Conservation (phyloP, 2,329 filamentous ascomycete genomes). For the Acrocalymma vagum region DNA sequence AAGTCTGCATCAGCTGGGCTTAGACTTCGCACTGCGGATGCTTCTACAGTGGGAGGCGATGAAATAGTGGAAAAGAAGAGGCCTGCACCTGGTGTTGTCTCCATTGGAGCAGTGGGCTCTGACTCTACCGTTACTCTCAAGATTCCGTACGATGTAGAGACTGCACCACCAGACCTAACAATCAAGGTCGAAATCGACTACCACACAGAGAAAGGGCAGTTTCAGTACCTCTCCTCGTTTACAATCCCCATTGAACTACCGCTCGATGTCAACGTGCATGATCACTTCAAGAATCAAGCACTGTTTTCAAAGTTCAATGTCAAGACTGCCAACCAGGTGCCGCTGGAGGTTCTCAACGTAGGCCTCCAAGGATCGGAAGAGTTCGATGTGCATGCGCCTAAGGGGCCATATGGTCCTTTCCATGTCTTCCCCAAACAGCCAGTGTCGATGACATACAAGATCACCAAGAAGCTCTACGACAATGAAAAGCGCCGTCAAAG, state of each 20-base stretch:
- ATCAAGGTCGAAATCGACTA: constrained; percentile 81
- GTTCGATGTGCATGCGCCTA: constrained; percentile 69
- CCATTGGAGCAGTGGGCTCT: constrained; percentile 54
- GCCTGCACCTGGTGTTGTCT: constrained; percentile 56
- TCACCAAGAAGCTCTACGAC: constrained; percentile 63
- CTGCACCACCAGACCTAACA: constrained; percentile 74
- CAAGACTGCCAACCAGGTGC: constrained; percentile 78
- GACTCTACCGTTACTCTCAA: constrained; percentile 65
- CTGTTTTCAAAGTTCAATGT: constrained; percentile 93
- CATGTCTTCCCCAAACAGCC: constrained; percentile 83
- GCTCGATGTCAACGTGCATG: constrained; percentile 94
- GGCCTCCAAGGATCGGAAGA: constrained; percentile 74
- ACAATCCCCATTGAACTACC: constrained; percentile 78
- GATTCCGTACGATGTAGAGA: constrained; percentile 85
- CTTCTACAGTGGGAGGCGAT: constrained; percentile 52
- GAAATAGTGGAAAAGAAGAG: constrained; percentile 52
- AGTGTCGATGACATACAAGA: constrained; percentile 81
- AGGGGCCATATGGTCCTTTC: constrained; percentile 54
- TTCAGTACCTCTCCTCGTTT: constrained; percentile 69
- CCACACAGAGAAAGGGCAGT: constrained; percentile 70
- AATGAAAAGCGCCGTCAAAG: constrained; percentile 32
- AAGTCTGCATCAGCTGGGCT: constrained; percentile 68
- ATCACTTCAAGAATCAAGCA: constrained; percentile 84
- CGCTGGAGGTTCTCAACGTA: constrained; percentile 76
- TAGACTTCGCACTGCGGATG: constrained; percentile 63